Percentiles rank a stretch among this genome's conserved stretches.
Evolutionary conservation across 2,329 filamentous ascomycete species (phyloP).

Genomic region (Calonectria leucothoes): DNA sequence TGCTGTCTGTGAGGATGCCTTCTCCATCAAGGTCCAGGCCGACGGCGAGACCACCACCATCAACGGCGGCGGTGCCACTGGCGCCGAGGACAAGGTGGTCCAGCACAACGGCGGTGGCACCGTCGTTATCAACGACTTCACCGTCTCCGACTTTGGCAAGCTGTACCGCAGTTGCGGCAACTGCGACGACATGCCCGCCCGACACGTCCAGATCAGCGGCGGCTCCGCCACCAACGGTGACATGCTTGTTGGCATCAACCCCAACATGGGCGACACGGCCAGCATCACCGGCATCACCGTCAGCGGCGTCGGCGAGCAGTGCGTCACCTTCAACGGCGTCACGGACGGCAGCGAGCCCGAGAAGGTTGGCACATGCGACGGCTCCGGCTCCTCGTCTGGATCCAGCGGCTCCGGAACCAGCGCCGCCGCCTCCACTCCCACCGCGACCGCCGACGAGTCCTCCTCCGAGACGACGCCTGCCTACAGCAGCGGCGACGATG

Average conservation of each 20-base stretch:
- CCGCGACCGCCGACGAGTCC: background rate
- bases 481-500: background rate
- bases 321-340: conserved; percentile 37
- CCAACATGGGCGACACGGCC: conserved; percentile 52
- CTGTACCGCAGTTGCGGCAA: conserved; percentile 63
- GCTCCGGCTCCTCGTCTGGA: conserved; percentile 3
- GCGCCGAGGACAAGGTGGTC: conserved; percentile 59
- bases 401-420: conserved; percentile 3
- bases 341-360: conserved; percentile 41
- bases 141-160: conserved; percentile 59
- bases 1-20: conserved; percentile 60
- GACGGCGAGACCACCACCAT: conserved; percentile 49
- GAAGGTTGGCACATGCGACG: conserved; percentile 36
- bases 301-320: conserved; percentile 34
- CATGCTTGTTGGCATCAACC: conserved; percentile 55
- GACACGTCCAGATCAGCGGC: conserved; percentile 57
- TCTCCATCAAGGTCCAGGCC: conserved; percentile 43
- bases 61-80: conserved; percentile 58
- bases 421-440: background rate
- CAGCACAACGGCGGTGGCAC: conserved; percentile 60
- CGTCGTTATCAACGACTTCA: conserved; percentile 54
- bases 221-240: conserved; percentile 51
- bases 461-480: background rate
- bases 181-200: conserved; percentile 47
- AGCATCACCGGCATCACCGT: conserved; percentile 36